Percentiles rank a stretch among this genome's conserved stretches.
These are phyloP conservation scores for Yarrowia alimentaria DNA, from an alignment of 805 yeast genomes.

Conservation along the genomic window DNA sequence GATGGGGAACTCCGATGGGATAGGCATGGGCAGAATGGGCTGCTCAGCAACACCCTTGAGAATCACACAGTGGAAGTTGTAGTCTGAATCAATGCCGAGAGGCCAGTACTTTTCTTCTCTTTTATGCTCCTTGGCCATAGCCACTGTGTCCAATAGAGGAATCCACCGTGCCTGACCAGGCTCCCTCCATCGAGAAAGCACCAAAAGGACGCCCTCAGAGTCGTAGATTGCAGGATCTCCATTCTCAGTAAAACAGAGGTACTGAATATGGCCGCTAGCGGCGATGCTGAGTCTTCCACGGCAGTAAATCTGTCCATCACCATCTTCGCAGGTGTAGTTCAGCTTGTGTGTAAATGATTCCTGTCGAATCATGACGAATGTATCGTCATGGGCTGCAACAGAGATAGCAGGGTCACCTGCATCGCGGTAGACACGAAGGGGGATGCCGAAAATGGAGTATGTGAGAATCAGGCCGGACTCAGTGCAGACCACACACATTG, in stretches of 20 bases:
- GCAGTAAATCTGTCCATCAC: slow-evolving; percentile 12
- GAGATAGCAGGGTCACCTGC: slow-evolving; percentile 72
- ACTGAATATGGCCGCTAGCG: slow-evolving; percentile 41
- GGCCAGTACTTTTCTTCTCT: slow-evolving; percentile 81
- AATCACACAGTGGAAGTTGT: slow-evolving; percentile 65
- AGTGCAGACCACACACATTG: slow-evolving; percentile 66
- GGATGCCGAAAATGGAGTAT: slow-evolving; percentile 70
- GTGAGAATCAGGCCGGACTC: slow-evolving; percentile 70
- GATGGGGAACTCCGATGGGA: slow-evolving; percentile 75
- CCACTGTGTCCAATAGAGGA: slow-evolving; percentile 67
- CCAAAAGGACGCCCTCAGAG: slow-evolving; percentile 66
- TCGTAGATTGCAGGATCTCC: slow-evolving; percentile 92
- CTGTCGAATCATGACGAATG: slow-evolving; percentile 53
- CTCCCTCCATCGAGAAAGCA: slow-evolving; percentile 76
- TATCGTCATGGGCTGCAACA: slow-evolving; percentile 59
- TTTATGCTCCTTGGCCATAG: slow-evolving; percentile 46
- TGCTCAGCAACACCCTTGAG: slow-evolving; percentile 63
- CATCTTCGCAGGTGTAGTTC: slow-evolving; percentile 12
- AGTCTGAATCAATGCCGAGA: slow-evolving; percentile 66
- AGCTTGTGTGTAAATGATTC: slow-evolving; percentile 17
- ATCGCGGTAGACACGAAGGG: slow-evolving; percentile 56
- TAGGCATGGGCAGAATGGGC: slow-evolving; percentile 81
- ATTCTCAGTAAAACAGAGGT: slow-evolving; percentile 74
- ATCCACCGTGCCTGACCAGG: slow-evolving; percentile 79
- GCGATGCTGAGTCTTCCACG: slow-evolving; percentile 33